phyloP scores from a whole-genome alignment of 1,139 yeast species.

The Candida neerlandica region DNA sequence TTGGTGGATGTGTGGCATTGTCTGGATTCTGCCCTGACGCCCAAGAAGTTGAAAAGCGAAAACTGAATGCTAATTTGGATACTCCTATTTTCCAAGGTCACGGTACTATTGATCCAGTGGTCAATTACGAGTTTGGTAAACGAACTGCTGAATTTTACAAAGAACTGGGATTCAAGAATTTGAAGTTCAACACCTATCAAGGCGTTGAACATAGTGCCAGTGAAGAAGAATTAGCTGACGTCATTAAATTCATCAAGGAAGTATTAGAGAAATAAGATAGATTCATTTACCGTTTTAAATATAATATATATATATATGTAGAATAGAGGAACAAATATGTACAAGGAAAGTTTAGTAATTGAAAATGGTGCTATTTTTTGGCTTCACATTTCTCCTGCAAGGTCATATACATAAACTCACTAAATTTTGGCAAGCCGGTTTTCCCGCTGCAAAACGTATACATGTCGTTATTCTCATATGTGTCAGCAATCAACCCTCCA shows the following conservation, averaged over 20 bases:
- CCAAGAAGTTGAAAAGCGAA: slow-evolving; percentile 34
- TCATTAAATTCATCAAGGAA: slow-evolving; percentile 50
- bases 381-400: slow-evolving; percentile 28
- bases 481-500: slow-evolving; percentile 56
- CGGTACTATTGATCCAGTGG: slow-evolving; percentile 75
- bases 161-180: slow-evolving; percentile 53
- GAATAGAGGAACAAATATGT: not conserved
- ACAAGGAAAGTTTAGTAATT: no score
- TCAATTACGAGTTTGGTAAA: slow-evolving; percentile 52
- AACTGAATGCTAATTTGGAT: slow-evolving; percentile 42
- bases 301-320: not conserved
- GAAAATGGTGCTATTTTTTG: not conserved
- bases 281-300: slow-evolving; percentile 1
- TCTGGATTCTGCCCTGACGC: slow-evolving; percentile 77
- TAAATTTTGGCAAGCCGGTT: slow-evolving; percentile 58
- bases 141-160: slow-evolving; percentile 49
- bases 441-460: slow-evolving; percentile 58
- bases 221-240: slow-evolving; percentile 66
- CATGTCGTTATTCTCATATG: slow-evolving; percentile 62
- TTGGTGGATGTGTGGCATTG: slow-evolving; percentile 78
- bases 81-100: slow-evolving; percentile 91
- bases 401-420: slow-evolving; percentile 54
- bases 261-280: slow-evolving; percentile 14
- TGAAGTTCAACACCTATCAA: slow-evolving; percentile 58
- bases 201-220: slow-evolving; percentile 70